Conservation (phyloP, 805 yeast genomes). For the Saccharomycopsis guyanensis region DNA sequence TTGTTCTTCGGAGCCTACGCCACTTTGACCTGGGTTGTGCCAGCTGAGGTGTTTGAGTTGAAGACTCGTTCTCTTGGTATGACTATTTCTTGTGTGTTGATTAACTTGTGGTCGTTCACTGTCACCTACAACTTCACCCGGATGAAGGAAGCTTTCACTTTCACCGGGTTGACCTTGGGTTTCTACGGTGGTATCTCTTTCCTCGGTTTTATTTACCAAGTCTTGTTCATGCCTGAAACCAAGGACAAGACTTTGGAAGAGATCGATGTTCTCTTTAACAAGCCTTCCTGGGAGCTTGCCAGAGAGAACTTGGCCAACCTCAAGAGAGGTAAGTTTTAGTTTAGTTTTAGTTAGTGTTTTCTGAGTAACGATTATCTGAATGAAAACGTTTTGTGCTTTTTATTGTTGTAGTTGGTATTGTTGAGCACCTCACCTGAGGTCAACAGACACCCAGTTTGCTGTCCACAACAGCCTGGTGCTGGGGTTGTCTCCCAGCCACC, state of each 20-base stretch:
- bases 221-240: conserved; percentile 62
- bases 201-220: conserved; percentile 46
- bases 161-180: conserved; percentile 49
- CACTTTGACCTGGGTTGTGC: conserved; percentile 61
- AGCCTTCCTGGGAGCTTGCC: conserved; percentile 34
- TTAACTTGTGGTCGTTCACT: conserved; percentile 56
- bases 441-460: no score
- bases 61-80: conserved; percentile 57
- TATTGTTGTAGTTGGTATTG: no score
- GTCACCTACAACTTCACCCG: conserved; percentile 55
- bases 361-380: conserved; percentile 50
- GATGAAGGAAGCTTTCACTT: conserved; percentile 49
- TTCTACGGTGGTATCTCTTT: conserved; percentile 64
- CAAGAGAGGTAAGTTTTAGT: background rate
- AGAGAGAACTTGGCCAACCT: conserved; percentile 24
- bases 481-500: no score
- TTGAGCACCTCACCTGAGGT: no score
- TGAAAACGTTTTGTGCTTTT: no score
- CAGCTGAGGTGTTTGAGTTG: conserved; percentile 55
- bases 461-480: no score
- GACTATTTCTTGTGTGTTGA: conserved; percentile 48
- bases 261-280: conserved; percentile 54
- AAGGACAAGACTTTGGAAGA: conserved; percentile 67
- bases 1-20: conserved; percentile 62
- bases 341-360: background rate